A percentile compares a stretch with the other conserved stretches of the same genome.
Evolutionary conservation across 2,329 filamentous ascomycete genomes (phyloP).

Genomic region (Aspergillus pseudoterreus): DNA sequence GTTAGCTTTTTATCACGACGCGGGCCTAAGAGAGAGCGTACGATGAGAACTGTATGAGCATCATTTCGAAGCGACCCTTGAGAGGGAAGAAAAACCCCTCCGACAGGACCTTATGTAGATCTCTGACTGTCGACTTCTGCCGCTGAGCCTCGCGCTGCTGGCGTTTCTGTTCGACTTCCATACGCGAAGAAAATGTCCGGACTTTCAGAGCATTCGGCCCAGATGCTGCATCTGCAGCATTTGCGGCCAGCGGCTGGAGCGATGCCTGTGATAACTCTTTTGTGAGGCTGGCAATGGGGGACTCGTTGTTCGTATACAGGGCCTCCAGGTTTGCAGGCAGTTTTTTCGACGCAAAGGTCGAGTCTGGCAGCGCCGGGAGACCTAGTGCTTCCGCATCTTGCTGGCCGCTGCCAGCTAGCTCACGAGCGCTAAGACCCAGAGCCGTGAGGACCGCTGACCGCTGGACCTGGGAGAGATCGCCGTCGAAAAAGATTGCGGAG

Average conservation of each 20-base stretch:
- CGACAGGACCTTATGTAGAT: slow-evolving; percentile 71
- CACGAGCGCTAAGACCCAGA: slow-evolving; percentile 75
- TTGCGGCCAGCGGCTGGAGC: slow-evolving; percentile 75
- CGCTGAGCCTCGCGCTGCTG: slow-evolving; percentile 42
- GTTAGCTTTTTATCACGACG: not conserved
- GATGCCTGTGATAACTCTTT: slow-evolving; percentile 66
- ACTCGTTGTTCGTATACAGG: slow-evolving; percentile 55
- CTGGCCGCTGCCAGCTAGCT: slow-evolving; percentile 73
- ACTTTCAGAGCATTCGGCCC: slow-evolving; percentile 85
- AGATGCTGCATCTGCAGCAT: slow-evolving; percentile 72
- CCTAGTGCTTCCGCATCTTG: slow-evolving; percentile 43
- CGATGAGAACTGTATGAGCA: slow-evolving; percentile 52
- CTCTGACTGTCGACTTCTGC: slow-evolving; percentile 65
- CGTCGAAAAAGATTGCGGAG: slow-evolving; percentile 79
- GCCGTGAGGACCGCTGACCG: slow-evolving; percentile 77
- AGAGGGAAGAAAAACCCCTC: slow-evolving; percentile 83
- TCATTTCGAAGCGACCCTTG: slow-evolving; percentile 71
- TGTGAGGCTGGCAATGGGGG: slow-evolving; percentile 66
- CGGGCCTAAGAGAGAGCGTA: slow-evolving; percentile 22
- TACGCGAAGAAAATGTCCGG: slow-evolving; percentile 78
- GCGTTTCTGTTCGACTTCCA: slow-evolving; percentile 59
- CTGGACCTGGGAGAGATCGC: slow-evolving; percentile 85
- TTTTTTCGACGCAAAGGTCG: slow-evolving; percentile 73
- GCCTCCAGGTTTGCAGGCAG: slow-evolving; percentile 71
- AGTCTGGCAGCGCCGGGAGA: slow-evolving; percentile 31